Conservation (phyloP, 495 filamentous ascomycete species). For the Aspergillus diversus region DNA sequence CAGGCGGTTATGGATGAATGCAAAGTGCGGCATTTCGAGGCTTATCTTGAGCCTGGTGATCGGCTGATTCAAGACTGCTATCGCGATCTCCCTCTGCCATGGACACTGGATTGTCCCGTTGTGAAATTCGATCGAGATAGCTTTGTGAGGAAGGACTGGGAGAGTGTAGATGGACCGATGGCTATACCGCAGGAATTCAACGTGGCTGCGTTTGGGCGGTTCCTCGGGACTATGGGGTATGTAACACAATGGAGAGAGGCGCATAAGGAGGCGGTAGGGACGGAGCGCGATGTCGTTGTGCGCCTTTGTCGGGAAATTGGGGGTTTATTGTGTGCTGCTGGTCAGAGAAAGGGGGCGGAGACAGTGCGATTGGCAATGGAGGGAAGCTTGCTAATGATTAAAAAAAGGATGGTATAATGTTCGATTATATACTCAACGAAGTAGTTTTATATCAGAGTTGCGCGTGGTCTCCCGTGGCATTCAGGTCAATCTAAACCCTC, state of each 20-base stretch:
- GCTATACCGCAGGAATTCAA: constrained; percentile 25
- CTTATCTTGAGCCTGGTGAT: constrained; percentile 45
- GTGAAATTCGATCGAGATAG: constrained; percentile 42
- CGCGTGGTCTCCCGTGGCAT: too few species aligned
- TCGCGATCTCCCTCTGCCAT: constrained; percentile 52
- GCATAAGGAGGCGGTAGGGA: constrained; percentile 36
- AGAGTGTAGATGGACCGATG: constrained; percentile 26
- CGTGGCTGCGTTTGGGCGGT: constrained; percentile 38
- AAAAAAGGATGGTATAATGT: too few species aligned
- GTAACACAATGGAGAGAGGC: constrained; percentile 55
- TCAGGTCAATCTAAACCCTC: too few species aligned
- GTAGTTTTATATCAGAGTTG: too few species aligned
- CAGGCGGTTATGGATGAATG: constrained; percentile 35
- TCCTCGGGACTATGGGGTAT: constrained; percentile 43
- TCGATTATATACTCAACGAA: too few species aligned
- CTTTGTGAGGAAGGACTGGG: constrained; percentile 50
- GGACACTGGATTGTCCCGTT: constrained; percentile 33
- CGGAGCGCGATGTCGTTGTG: constrained; percentile 32
- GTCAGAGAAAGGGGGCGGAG: constrained; percentile 28
- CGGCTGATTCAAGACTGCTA: constrained; percentile 40
- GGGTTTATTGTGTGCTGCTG: constrained; percentile 27
- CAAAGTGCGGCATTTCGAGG: constrained; percentile 32
- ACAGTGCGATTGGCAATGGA: background rate
- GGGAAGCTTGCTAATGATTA: too few species aligned
- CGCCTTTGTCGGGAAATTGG: constrained; percentile 27